phyloP scores from a whole-genome alignment of 108 stramenopile species.

The Nitzschia putrida region DNA sequence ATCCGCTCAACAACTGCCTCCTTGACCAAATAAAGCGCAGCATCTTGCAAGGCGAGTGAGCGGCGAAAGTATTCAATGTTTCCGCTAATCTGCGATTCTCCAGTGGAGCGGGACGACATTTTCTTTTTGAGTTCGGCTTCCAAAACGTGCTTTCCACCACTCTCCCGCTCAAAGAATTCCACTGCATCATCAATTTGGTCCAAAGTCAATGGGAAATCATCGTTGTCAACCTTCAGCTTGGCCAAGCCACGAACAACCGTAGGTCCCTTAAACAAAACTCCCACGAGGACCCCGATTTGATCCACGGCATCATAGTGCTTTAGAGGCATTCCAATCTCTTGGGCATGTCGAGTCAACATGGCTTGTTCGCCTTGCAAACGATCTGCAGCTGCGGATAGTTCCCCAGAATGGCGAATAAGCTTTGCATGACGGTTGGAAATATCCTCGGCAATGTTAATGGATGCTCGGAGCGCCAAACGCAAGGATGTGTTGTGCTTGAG shows the following conservation, averaged over 20 bases:
- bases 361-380: conserved; percentile 79
- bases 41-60: conserved; percentile 81
- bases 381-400: conserved; percentile 88
- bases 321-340: conserved; percentile 83
- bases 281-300: conserved; percentile 66
- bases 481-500: conserved; percentile 68
- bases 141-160: conserved; percentile 54
- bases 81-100: conserved; percentile 46
- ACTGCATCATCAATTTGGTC: conserved; percentile 80
- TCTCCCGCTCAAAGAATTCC: conserved; percentile 69
- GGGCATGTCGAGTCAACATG: conserved; percentile 62
- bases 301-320: conserved; percentile 89
- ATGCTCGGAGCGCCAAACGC: conserved; percentile 64
- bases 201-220: conserved; percentile 63
- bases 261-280: conserved; percentile 74
- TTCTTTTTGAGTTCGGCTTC: conserved; percentile 38
- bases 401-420: conserved; percentile 78
- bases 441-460: conserved; percentile 77
- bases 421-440: conserved; percentile 79
- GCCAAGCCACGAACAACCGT: conserved; percentile 69
- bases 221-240: conserved; percentile 78
- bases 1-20: conserved; percentile 87
- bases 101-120: not conserved
- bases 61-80: conserved; percentile 79
- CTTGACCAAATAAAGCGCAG: conserved; percentile 70